Percentiles rank a stretch among this genome's conserved stretches.
phyloP scores from a whole-genome alignment of 305 asterid genomes.

The Solanum hybrid region DNA sequence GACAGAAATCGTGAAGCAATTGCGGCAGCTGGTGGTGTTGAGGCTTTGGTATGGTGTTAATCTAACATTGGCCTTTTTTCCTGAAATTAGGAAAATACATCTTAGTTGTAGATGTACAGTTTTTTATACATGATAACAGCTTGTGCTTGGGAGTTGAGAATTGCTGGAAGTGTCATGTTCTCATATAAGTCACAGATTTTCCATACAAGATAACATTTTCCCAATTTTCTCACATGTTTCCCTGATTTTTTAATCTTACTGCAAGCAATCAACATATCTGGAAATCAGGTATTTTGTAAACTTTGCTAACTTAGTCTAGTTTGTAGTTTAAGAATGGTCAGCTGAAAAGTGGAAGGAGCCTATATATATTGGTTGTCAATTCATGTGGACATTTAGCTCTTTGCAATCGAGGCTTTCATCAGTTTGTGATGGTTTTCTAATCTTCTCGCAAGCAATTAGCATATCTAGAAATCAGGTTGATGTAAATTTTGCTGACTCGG shows the following conservation, averaged over 20 bases:
- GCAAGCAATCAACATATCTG: neutral
- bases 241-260: neutral
- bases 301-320: neutral
- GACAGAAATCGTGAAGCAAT: constrained; percentile 95
- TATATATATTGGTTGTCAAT: neutral
- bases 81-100: neutral
- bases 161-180: neutral
- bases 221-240: neutral
- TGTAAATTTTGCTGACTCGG: neutral
- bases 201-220: neutral
- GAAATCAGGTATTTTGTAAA: neutral
- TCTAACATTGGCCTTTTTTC: neutral
- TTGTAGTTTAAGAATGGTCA: neutral
- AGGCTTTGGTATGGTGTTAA: constrained; percentile 64
- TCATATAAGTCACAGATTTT: neutral
- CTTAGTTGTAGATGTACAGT: neutral
- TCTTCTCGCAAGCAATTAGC: neutral
- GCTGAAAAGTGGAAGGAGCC: neutral
- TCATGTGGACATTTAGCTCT: neutral
- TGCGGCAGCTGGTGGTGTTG: constrained; percentile 88
- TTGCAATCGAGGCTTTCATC: neutral
- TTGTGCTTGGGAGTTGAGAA: neutral
- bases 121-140: neutral
- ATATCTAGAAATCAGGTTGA: neutral
- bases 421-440: neutral